phyloP scores from a whole-genome alignment of 768 basidiomycete genomes.

The Mycena pura region DNA sequence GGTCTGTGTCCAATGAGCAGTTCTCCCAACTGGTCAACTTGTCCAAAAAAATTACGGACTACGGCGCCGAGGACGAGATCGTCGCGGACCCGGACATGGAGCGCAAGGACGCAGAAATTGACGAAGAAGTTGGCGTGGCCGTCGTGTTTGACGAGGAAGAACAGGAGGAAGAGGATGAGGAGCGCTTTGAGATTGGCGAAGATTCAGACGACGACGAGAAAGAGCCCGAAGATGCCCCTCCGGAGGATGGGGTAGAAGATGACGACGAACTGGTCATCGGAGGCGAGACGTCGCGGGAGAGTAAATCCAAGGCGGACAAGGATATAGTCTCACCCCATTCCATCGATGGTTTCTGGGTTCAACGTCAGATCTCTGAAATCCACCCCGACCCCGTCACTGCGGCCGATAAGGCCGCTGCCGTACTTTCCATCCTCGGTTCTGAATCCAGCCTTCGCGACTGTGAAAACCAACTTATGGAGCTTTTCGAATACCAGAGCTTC shows the following conservation, averaged over 20 bases:
- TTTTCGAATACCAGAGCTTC: constrained; percentile 94
- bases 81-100: constrained; percentile 83
- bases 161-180: constrained; percentile 91
- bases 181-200: constrained; percentile 85
- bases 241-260: constrained; percentile 51
- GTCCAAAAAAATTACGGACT: constrained; percentile 96
- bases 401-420: constrained; percentile 86
- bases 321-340: constrained; percentile 88
- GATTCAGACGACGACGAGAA: constrained; percentile 82
- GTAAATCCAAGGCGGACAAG: constrained; percentile 67
- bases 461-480: constrained; percentile 95
- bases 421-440: constrained; percentile 84
- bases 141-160: constrained; percentile 99
- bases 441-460: constrained; percentile 90
- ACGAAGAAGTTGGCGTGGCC: constrained; percentile 96
- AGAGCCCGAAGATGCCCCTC: constrained; percentile 52
- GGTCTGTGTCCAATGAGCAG: constrained; percentile 67
- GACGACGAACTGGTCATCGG: constrained; percentile 81
- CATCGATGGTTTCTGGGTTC: constrained; percentile 98
- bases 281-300: constrained; percentile 60
- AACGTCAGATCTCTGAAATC: constrained; percentile 88
- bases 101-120: constrained; percentile 86
- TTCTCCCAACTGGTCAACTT: constrained; percentile 86
- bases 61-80: constrained; percentile 84
- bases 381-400: constrained; percentile 96